A percentile compares a stretch with the other conserved stretches of the same genome.
phyloP scores from a whole-genome alignment of 2,329 filamentous ascomycete species.

The Arachnomyces sp. region DNA sequence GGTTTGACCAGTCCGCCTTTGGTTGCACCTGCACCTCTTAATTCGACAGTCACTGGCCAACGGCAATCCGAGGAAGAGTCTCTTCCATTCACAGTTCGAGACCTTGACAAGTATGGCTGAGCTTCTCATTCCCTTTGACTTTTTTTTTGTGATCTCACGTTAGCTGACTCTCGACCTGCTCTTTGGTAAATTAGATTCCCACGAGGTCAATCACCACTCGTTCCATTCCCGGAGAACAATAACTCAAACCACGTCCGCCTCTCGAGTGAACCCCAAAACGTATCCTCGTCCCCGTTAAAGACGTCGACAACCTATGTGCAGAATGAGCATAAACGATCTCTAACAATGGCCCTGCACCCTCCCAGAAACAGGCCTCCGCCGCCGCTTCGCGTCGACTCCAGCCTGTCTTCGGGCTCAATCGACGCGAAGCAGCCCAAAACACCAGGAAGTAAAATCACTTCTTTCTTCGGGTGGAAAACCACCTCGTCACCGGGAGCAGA shows the following conservation, averaged over 20 bases:
- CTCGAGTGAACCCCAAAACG: constrained; percentile 41
- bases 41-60: constrained; percentile 9
- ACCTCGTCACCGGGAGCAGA: constrained; percentile 48
- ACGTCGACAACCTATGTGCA: constrained; percentile 51
- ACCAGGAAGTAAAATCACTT: constrained; percentile 52
- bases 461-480: constrained; percentile 61
- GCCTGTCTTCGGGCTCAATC: constrained; percentile 23
- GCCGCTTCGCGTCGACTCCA: constrained; percentile 38
- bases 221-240: constrained; percentile 25
- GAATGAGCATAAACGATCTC: constrained; percentile 24
- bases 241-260: constrained; percentile 31
- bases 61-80: constrained; percentile 9
- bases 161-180: constrained; percentile 17
- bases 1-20: too few species aligned
- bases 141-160: constrained; percentile 11
- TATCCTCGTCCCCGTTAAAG: constrained; percentile 66
- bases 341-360: constrained; percentile 40
- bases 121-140: constrained; percentile 6
- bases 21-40: too few species aligned
- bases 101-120: constrained; percentile 27
- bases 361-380: constrained; percentile 33
- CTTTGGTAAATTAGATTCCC: constrained; percentile 28
- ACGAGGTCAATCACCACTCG: constrained; percentile 27
- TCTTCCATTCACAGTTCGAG: constrained; percentile 26
- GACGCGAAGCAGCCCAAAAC: constrained; percentile 41